Conservation (phyloP, 257 asterid genomes). For the Solanum tarijense region DNA sequence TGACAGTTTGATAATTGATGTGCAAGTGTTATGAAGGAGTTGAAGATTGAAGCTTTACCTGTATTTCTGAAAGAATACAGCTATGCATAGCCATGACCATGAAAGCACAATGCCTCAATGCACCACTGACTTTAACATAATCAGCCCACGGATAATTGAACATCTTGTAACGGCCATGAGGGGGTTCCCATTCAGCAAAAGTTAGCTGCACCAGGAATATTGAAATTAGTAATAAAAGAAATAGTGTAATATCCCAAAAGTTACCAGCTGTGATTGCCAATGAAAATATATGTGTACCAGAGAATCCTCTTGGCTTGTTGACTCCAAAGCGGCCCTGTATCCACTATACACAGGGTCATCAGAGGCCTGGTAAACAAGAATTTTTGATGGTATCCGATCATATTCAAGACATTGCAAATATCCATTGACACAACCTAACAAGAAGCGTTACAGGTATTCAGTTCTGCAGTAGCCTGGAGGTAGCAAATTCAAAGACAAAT, state of each 20-base stretch:
- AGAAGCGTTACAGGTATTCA: not conserved
- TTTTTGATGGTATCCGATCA: slow-evolving; percentile 75
- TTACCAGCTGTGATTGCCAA: not conserved
- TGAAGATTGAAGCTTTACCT: slow-evolving; percentile 35
- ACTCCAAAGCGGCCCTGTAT: slow-evolving; percentile 74
- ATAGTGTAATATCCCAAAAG: not conserved
- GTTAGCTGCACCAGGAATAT: slow-evolving; percentile 30
- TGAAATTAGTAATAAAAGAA: not conserved
- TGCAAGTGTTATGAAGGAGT: not conserved
- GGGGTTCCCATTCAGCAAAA: slow-evolving; percentile 96
- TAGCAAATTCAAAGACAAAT: not conserved
- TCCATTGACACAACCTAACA: slow-evolving; percentile 60
- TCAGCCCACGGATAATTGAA: slow-evolving; percentile 80
- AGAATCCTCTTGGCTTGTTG: slow-evolving; percentile 91
- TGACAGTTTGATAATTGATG: not conserved
- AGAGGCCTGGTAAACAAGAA: slow-evolving; percentile 74
- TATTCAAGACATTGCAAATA: slow-evolving; percentile 69
- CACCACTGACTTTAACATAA: slow-evolving; percentile 88
- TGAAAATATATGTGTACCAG: slow-evolving; percentile 31
- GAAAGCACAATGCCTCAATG: slow-evolving; percentile 87
- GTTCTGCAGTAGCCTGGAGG: not conserved
- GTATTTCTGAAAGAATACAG: slow-evolving; percentile 87
- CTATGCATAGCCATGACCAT: slow-evolving; percentile 99
- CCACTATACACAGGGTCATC: slow-evolving; percentile 93
- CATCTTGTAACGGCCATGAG: slow-evolving; percentile 96